These are phyloP conservation scores for Sclerospora graminicola DNA, from an alignment of 352 stramenopile species.

Conservation along the genomic window DNA sequence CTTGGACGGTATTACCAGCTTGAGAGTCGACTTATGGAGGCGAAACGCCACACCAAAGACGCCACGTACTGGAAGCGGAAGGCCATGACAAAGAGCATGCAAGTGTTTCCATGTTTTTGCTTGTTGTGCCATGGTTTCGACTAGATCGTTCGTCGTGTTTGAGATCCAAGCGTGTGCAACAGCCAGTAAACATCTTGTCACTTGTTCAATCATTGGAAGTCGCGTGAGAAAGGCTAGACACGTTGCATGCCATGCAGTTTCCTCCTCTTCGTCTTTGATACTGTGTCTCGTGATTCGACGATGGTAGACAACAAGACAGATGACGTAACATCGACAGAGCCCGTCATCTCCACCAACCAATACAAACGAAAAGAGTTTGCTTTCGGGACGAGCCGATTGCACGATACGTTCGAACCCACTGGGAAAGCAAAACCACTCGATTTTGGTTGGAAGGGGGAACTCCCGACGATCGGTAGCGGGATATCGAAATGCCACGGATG, in stretches of 20 bases:
- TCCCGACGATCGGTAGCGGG: constrained; percentile 36
- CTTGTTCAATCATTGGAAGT: too few species aligned
- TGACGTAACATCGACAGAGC: constrained; percentile 51
- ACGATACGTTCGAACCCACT: constrained; percentile 47
- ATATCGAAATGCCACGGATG: constrained; percentile 52
- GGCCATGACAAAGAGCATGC: constrained; percentile 38
- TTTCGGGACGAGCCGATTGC: constrained; percentile 30
- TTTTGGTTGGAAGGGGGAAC: constrained; percentile 75
- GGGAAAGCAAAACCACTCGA: constrained; percentile 84
- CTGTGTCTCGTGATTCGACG: constrained; percentile 6
- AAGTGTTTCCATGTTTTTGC: constrained; percentile 26
- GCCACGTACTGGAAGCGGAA: constrained; percentile 50
- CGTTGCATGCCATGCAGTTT: constrained; percentile 43
- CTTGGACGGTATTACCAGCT: constrained; percentile 40
- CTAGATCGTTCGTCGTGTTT: constrained; percentile 3
- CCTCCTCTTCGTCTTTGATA: constrained; percentile 9
- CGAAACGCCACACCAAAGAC: constrained; percentile 54
- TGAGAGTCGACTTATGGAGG: constrained; percentile 23
- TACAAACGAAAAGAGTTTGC: constrained; percentile 74
- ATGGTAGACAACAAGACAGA: constrained; percentile 69
- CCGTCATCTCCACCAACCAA: constrained; percentile 68
- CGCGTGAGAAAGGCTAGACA: constrained; percentile 43
- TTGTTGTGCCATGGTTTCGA: background rate
- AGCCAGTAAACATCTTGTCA: constrained; percentile 18
- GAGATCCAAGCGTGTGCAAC: constrained; percentile 44